These are phyloP conservation scores for Aspergillus sp. DNA, from an alignment of 2,329 filamentous ascomycete genomes.

Conservation along the genomic window DNA sequence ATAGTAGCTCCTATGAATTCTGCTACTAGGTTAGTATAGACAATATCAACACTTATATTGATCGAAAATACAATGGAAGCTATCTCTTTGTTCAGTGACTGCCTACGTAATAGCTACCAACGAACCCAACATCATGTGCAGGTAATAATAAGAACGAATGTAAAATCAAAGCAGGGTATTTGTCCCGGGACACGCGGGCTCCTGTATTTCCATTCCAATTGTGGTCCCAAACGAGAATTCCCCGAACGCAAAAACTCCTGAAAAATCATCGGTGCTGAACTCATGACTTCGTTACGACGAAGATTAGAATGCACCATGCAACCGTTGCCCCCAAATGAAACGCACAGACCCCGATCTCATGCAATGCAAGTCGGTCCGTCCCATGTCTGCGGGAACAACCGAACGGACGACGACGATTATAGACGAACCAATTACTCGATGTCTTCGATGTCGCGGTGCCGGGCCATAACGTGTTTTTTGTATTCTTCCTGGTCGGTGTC, in stretches of 20 bases:
- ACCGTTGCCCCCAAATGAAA: constrained; percentile 9
- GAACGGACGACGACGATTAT: not conserved
- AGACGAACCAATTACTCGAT: constrained; percentile 34
- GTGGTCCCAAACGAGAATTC: not conserved
- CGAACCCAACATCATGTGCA: not conserved
- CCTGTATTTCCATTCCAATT: constrained; percentile 1
- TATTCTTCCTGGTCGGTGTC: constrained; percentile 85
- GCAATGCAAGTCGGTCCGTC: constrained; percentile 17
- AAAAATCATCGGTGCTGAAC: not conserved
- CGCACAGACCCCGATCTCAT: constrained; percentile 19
- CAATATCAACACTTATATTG: not conserved
- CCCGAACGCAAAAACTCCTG: constrained; percentile 6
- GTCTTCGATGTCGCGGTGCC: constrained; percentile 61
- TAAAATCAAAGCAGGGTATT: constrained; percentile 10
- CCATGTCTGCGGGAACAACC: constrained; percentile 14
- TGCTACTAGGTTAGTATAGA: not conserved
- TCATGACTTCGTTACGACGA: not conserved
- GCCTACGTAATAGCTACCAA: not conserved
- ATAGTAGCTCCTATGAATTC: too few species aligned
- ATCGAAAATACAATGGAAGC: not conserved
- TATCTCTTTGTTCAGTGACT: not conserved
- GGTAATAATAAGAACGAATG: not conserved
- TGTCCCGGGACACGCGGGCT: not conserved
- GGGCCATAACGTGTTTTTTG: constrained; percentile 70
- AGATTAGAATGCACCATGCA: not conserved